These are phyloP conservation scores for Geranium rotundifolium DNA, from an alignment of 345 rosid genomes.

Conservation along the genomic window DNA sequence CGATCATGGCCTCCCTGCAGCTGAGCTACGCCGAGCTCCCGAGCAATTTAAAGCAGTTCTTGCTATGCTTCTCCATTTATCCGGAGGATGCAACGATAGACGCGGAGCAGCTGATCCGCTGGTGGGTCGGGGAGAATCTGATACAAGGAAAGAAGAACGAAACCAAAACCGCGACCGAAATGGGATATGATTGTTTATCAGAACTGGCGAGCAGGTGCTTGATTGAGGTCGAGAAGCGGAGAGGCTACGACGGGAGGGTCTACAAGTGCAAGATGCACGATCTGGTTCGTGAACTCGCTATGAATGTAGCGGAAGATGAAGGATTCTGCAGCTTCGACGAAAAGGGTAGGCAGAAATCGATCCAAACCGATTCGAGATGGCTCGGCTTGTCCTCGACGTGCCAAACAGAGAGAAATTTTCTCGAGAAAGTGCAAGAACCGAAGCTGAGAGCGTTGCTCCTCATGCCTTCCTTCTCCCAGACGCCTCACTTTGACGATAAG, in stretches of 20 bases:
- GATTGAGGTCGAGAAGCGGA: constrained; percentile 16
- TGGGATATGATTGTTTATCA: constrained; percentile 16
- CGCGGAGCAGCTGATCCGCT: constrained; percentile 20
- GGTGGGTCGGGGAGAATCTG: constrained; percentile 26
- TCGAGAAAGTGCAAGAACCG: constrained; percentile 1
- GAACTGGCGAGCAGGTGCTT: constrained; percentile 21
- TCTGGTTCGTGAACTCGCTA: constrained; percentile 14
- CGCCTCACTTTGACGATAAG: constrained; percentile 1
- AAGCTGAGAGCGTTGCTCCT: constrained; percentile 18
- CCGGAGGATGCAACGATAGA: constrained; percentile 20
- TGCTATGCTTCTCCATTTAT: constrained; percentile 25
- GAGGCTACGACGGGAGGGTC: constrained; percentile 21
- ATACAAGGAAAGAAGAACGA: constrained; percentile 14
- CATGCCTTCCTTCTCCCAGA: neutral
- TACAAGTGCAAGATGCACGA: constrained; percentile 22
- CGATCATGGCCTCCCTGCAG: constrained; percentile 18
- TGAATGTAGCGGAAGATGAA: constrained; percentile 19
- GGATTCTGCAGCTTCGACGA: constrained; percentile 17
- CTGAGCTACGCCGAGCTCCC: constrained; percentile 26
- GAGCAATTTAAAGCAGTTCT: constrained; percentile 14
- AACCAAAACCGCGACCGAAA: constrained; percentile 13
- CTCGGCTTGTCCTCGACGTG: constrained; percentile 12
- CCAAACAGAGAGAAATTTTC: constrained; percentile 7
- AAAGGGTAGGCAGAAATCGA: constrained; percentile 10
- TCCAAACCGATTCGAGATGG: constrained; percentile 10